These are phyloP conservation scores for Helicostylum pulchrum DNA, from an alignment of 192 early-diverging fungal species.

Conservation along the genomic window DNA sequence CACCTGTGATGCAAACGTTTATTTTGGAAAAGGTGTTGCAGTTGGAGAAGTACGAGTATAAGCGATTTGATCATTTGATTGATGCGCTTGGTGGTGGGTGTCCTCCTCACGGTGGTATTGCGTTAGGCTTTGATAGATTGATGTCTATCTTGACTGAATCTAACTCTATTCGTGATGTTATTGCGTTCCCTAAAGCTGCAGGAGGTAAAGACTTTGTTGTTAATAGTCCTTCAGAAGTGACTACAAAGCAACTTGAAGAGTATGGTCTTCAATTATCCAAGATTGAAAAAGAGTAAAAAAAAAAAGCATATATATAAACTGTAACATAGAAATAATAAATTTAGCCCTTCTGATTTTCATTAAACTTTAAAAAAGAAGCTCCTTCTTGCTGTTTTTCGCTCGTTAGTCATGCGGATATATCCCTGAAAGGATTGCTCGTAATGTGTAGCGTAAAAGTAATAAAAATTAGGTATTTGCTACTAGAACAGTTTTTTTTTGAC, in stretches of 20 bases:
- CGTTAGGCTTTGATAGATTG: slow-evolving; percentile 80
- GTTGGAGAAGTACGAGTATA: slow-evolving; percentile 50
- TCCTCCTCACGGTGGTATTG: slow-evolving; percentile 88
- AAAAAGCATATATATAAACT: not conserved
- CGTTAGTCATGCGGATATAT: no score
- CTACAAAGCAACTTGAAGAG: slow-evolving; percentile 56
- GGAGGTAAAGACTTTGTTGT: slow-evolving; percentile 82
- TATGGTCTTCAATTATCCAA: slow-evolving; percentile 55
- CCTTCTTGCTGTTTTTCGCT: no score
- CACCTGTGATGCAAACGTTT: slow-evolving; percentile 66
- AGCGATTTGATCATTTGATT: slow-evolving; percentile 77
- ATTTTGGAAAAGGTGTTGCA: slow-evolving; percentile 72
- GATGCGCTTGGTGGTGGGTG: slow-evolving; percentile 79
- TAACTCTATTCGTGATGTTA: slow-evolving; percentile 80
- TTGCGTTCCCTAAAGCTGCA: slow-evolving; percentile 88
- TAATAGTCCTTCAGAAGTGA: slow-evolving; percentile 64
- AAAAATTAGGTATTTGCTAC: no score
- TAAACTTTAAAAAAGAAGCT: no score
- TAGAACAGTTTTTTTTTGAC: no score
- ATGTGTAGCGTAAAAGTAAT: no score
- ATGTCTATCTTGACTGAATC: slow-evolving; percentile 72
- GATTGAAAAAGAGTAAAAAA: not conserved
- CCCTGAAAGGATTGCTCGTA: no score
- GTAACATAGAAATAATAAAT: no score
- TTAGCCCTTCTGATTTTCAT: no score